Percentiles rank a stretch among this genome's conserved stretches.
These are phyloP conservation scores for Achaetomium macrosporum DNA, from an alignment of 2,329 filamentous ascomycete species.

Conservation along the genomic window DNA sequence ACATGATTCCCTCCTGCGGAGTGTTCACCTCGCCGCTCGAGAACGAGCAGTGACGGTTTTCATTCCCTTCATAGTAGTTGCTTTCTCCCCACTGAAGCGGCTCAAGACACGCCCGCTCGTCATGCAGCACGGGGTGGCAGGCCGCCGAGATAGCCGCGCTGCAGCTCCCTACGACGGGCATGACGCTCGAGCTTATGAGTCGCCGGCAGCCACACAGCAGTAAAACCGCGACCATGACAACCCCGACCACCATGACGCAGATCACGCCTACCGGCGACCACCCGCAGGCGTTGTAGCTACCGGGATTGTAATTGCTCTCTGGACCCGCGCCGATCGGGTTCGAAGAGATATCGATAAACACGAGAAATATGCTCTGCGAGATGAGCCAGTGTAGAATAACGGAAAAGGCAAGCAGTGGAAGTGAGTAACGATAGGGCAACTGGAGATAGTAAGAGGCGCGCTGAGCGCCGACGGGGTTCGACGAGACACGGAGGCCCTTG, in stretches of 20 bases:
- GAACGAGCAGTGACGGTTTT: constrained; percentile 1
- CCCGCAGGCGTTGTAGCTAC: neutral
- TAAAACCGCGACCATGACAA: neutral
- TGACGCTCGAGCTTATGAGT: neutral
- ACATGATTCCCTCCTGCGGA: neutral
- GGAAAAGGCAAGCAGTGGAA: constrained; percentile 34
- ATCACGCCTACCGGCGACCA: constrained; percentile 3
- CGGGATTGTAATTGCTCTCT: neutral
- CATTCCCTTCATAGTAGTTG: neutral
- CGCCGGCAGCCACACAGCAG: neutral
- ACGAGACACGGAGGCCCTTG: constrained; percentile 38
- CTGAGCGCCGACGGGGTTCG: constrained; percentile 34
- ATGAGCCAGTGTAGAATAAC: constrained; percentile 43
- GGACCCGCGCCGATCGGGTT: neutral
- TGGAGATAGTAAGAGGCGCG: constrained; percentile 39
- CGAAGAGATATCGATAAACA: constrained; percentile 15
- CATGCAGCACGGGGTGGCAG: neutral
- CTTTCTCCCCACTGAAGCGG: neutral
- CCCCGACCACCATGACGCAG: neutral
- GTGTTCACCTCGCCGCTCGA: neutral
- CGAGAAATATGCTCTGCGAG: constrained; percentile 42
- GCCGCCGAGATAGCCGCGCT: constrained; percentile 8
- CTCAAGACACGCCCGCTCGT: neutral
- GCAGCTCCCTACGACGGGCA: constrained; percentile 7
- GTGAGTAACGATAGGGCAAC: constrained; percentile 39